Evolutionary conservation across 2,329 filamentous ascomycete genomes (phyloP), one percentile per base, ranked within the genome.

Genomic region (Exserohilum rostratum): DNA sequence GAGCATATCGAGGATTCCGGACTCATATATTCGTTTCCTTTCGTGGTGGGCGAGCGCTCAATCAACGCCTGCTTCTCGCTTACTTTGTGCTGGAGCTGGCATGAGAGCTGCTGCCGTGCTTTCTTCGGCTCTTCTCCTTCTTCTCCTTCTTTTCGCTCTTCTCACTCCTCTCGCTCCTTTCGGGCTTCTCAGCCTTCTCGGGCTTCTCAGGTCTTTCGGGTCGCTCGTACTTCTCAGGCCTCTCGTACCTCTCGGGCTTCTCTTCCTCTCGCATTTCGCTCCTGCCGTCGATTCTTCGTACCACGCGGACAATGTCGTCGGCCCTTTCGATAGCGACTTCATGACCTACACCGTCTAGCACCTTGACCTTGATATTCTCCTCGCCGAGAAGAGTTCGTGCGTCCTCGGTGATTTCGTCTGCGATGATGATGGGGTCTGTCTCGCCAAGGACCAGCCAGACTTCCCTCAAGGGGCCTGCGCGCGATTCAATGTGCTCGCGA

Each of bases 381-480:
- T 78, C 74, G 2, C 87, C 86, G 18, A 91, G 71, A 12, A 82
- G 81, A 10, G 76, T 75, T 9, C 74, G 78, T 2, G 83, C 85
- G 72, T 92, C 90, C 39, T 84, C 80, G 1, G 83, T 75, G 20
- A 87, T 75, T 75, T 92, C 88, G 6, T 86, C 80, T 50, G 80
- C 80, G n/a, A 87, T 75, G 37, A 92, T 84, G 18, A 93, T 84
- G 0, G 83, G 77, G 72, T 95, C 90, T 39, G 80, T 79, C 55
- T 82, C 80, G 0, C 88, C 90, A 11, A 90, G 77, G 12, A 93
- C 75, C 7, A 93, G 74, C 38, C 89, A 76, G 9, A 91, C 81
- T 65, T 84, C 85, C 27, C 55, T 67, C 46, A 73, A 0, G 78
- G 80, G 53, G 73, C 71, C 52, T 66, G 38, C 50, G 68, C 70